Base-by-base conservation (phyloP, 2,329 filamentous ascomycete species). In the Colletotrichum incanum region DNA sequence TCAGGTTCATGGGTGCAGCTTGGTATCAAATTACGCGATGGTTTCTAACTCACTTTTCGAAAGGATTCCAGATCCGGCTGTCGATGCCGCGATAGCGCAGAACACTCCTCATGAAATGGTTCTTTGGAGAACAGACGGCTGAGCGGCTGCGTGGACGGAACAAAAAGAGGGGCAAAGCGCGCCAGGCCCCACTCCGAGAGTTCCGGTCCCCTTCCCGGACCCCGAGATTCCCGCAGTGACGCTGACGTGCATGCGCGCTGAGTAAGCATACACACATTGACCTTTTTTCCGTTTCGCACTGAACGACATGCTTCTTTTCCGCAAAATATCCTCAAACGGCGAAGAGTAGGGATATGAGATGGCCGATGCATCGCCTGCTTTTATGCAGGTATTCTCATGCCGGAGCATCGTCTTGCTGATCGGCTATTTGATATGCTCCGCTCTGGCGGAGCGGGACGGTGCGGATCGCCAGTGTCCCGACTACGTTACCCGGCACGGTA, bases 401-500 rank as follows among this genome's bases (percentile, higher is more conserved):
- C 54, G 56, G 41, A 20, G 58, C 14, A 18, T 71, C n/a, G 16
- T 43, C 28, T 47, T 43, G 28, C 37, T 71, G 7, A 8, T 59
- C 67, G 67, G 71, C 41, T 34, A 67, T 8, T 49, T 67, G 11
- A 23, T 34, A 49, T 71, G 49, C 41, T 65, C 67, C 43, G 56
- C 61, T 26, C n/a, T 28, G 34, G 67, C 67, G 55, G 67, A 62
- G 49, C 67, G 61, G 67, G 67, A 43, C 23, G 67, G 37, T 23
- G 28, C 67, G 41, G 61, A 61, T 26, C 20, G 45, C 26, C 41
- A 50, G 61, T 73, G 73, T 67, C 80, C 80, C 5, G 76, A 80
- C 55, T 81, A 77, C 62, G 78, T 81, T 23, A 76, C 76, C 12
- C 74, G 72, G 20, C 63, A 80, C 52, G 79, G 79, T 81, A 77